Base-by-base conservation (phyloP, 1,139 yeast genomes). In the Taphrina wiesneri region DNA sequence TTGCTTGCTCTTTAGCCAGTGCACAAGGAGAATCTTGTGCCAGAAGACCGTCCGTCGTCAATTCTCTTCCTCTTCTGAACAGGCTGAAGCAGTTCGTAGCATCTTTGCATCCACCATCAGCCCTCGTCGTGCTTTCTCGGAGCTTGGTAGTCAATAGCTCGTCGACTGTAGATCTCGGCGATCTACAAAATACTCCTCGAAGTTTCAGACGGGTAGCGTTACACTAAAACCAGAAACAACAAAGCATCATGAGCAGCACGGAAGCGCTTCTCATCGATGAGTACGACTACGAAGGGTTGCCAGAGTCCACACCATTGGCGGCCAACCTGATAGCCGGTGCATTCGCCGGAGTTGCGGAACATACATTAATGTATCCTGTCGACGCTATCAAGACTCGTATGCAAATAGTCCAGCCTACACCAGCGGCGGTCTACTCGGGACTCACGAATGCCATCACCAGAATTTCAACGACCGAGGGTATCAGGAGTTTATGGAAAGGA, bases 291-390 rank as follows among this genome's bases (percentile, higher is more conserved):
- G 99, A 93, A 76, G 87, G 97, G 1, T 82, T 93, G 56, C 99
- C 99, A 0, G 90, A 87, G 52, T 86, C 86, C 73, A 92, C 97
- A 15, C 87, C 97, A 0, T 78, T 93, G 67, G 76, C 85, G 4
- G 91, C 96, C 9, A 96, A 92, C 75, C 81, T 93, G 70, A 75
- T 82, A 17, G 99, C 99, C 1, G 99, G 99, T 17, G 98, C 98
- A 0, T 89, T 90, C 79, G 99, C 99, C 19, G 99, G 99, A 32
- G 90, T 93, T 69, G 91, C 92, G 96, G 99, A 93, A 76, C 99
- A 93, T 76, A 87, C 97, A 1, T 91, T 93, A 49, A 90, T 93
- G 97, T 93, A 87, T 75, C 99, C 99, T 1, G 85, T 93, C 62
- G 99, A 93, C 76, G 96, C 96, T 23, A 83, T 93, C 73, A 93